Evolutionary conservation across 306 rosid species (phyloP).

Genomic region (Coriaria nepalensis): DNA sequence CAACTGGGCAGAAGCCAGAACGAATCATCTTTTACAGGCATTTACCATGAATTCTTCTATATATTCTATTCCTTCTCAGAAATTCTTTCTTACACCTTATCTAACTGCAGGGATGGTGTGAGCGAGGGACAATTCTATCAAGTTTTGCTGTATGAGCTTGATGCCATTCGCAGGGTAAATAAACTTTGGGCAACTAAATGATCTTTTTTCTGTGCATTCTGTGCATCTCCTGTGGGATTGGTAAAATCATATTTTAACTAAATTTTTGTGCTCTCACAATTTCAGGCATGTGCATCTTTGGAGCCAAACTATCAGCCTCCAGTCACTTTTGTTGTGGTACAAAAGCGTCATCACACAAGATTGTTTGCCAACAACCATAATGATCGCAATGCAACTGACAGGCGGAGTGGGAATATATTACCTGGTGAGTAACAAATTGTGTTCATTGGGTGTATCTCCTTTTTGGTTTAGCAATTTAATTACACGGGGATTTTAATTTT

Average conservation of each 20-base stretch:
- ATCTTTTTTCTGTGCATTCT: background rate
- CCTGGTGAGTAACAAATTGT: conserved; percentile 41
- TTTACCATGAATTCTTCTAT: background rate
- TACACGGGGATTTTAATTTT: background rate
- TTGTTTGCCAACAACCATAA: conserved; percentile 69
- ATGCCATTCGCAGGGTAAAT: conserved; percentile 78
- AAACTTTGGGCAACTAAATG: background rate
- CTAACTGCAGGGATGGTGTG: conserved; percentile 79
- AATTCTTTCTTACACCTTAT: background rate
- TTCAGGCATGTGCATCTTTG: conserved; percentile 81
- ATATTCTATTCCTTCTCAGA: background rate
- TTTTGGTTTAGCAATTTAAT: background rate
- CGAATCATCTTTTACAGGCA: conserved; percentile 93
- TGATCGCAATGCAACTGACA: conserved; percentile 51
- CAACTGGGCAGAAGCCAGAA: conserved; percentile 91
- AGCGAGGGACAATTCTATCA: conserved; percentile 96
- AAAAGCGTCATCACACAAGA: conserved; percentile 92
- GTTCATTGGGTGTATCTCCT: too few species aligned
- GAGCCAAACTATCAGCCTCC: conserved; percentile 98
- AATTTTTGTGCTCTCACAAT: too few species aligned
- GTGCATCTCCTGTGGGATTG: background rate
- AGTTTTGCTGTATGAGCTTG: conserved; percentile 82
- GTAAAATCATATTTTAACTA: background rate
- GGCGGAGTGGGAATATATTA: conserved; percentile 86
- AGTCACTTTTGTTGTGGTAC: conserved; percentile 94